These are phyloP conservation scores for Rugosomyces carneus DNA, from an alignment of 1,284 basidiomycete species.

Conservation along the genomic window DNA sequence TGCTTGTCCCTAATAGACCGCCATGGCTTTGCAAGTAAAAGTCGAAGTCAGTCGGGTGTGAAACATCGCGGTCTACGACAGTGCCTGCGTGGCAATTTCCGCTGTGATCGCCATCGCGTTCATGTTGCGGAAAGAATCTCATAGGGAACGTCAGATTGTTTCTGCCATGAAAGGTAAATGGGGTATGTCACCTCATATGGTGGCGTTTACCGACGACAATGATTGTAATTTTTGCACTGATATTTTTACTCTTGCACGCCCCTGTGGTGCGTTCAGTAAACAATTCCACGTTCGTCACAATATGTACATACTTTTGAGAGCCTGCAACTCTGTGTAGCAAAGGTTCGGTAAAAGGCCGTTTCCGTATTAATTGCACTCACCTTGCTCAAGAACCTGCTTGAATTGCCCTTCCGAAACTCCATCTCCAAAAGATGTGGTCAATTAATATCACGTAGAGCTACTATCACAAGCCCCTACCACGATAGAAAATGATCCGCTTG, in stretches of 20 bases:
- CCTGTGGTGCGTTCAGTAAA: conserved; percentile 28
- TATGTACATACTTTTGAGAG: conserved; percentile 42
- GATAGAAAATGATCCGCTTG: conserved; percentile 68
- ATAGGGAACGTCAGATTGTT: neutral
- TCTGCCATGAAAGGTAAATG: neutral
- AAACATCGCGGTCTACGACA: conserved; percentile 65
- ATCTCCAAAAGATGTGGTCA: conserved; percentile 32
- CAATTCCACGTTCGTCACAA: neutral
- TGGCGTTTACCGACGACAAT: conserved; percentile 75
- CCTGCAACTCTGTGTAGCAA: conserved; percentile 42
- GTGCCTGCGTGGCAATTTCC: conserved; percentile 75
- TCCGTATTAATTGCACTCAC: conserved; percentile 25
- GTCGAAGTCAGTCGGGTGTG: conserved; percentile 73
- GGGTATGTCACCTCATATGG: conserved; percentile 48
- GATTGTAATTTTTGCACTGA: conserved; percentile 63
- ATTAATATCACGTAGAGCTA: neutral
- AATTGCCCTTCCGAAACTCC: conserved; percentile 81
- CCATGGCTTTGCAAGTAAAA: conserved; percentile 78
- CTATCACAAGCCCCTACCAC: conserved; percentile 37
- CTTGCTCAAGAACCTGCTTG: conserved; percentile 55
- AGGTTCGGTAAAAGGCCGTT: neutral
- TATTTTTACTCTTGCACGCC: conserved; percentile 48
- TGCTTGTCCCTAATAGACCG: conserved; percentile 59
- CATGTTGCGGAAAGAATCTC: conserved; percentile 58
- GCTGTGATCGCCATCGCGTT: conserved; percentile 49